Conservation (phyloP, 169 alveolate species). For the Theileria sp. region DNA sequence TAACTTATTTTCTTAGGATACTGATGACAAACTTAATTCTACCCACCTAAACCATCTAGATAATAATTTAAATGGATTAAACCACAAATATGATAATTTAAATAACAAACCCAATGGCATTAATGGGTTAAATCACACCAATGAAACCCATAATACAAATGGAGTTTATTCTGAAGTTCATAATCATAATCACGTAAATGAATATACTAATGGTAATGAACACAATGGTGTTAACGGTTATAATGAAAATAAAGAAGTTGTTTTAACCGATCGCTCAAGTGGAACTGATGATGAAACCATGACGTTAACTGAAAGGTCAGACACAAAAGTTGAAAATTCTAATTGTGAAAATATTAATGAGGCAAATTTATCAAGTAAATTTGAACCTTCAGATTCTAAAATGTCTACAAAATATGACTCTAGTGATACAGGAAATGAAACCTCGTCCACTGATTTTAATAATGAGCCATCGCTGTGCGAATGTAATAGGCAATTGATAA, state of each 20-base stretch:
- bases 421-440: neutral
- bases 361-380: neutral
- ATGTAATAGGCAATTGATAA: neutral
- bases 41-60: constrained; percentile 6
- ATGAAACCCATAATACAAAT: neutral
- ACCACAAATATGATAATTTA: neutral
- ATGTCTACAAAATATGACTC: neutral
- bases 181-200: constrained; percentile 2
- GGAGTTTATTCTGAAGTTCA: neutral
- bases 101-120: neutral
- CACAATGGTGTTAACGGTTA: neutral
- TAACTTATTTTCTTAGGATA: constrained; percentile 16
- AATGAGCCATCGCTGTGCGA: neutral
- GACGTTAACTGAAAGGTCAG: neutral
- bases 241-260: neutral
- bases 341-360: neutral
- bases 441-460: constrained; percentile 2
- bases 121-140: neutral
- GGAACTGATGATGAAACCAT: neutral
- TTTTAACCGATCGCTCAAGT: neutral
- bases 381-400: neutral
- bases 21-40: constrained; percentile 13
- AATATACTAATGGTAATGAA: neutral
- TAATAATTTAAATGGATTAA: constrained; percentile 5
- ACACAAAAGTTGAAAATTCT: neutral